Evolutionary conservation across 169 alveolate species (phyloP).

Genomic region (Plasmodium coatneyi): DNA sequence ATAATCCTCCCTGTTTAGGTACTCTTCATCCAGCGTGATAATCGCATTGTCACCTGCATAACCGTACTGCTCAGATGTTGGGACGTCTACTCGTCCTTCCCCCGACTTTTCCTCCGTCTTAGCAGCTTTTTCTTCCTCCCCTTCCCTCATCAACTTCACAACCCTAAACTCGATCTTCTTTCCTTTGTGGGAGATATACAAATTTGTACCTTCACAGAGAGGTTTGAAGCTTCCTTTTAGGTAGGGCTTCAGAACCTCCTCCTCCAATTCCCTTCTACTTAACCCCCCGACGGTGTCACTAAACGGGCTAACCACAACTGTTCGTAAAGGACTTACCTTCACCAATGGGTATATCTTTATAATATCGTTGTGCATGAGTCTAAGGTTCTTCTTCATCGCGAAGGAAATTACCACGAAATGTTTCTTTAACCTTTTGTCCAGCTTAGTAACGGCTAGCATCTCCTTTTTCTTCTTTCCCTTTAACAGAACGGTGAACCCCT

Average conservation of each 20-base stretch:
- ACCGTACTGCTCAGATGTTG: slow-evolving; percentile 11
- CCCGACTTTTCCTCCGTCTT: not conserved
- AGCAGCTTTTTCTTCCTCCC: slow-evolving; percentile 2
- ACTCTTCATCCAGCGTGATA: slow-evolving; percentile 74
- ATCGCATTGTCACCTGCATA: slow-evolving; percentile 68
- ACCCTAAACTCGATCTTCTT: slow-evolving; percentile 81
- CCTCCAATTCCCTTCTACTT: slow-evolving; percentile 15
- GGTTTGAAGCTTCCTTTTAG: slow-evolving; percentile 53
- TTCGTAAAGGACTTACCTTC: slow-evolving; percentile 12
- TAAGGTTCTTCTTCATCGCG: slow-evolving; percentile 49
- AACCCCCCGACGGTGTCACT: slow-evolving; percentile 33
- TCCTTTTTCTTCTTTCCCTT: slow-evolving; percentile 62
- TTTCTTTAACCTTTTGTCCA: slow-evolving; percentile 8
- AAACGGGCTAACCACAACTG: slow-evolving; percentile 47
- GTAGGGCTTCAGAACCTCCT: slow-evolving; percentile 31
- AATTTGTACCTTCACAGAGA: slow-evolving; percentile 4
- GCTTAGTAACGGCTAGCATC: slow-evolving; percentile 29
- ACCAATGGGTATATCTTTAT: slow-evolving; percentile 27
- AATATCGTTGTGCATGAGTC: slow-evolving; percentile 65
- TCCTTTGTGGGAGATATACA: slow-evolving; percentile 45
- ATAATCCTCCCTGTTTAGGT: slow-evolving; percentile 79
- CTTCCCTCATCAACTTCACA: slow-evolving; percentile 54
- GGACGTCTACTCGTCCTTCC: not conserved
- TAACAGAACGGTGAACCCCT: slow-evolving; percentile 36
- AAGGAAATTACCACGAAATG: slow-evolving; percentile 38